phyloP scores from a whole-genome alignment of 768 basidiomycete genomes.

The Cyathus striatus region DNA sequence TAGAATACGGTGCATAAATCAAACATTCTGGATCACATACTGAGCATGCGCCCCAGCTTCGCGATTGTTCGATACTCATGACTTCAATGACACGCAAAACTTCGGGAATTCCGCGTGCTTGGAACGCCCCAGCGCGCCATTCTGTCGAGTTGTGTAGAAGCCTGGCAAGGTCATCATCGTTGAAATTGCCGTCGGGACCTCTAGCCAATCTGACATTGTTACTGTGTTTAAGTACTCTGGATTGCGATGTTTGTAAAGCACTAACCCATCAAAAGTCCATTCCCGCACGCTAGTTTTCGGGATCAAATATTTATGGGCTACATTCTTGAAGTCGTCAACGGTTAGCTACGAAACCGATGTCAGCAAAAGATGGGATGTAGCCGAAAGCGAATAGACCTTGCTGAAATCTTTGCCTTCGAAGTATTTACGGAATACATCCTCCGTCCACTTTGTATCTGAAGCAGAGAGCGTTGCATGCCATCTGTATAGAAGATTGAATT shows the following conservation, averaged over 20 bases:
- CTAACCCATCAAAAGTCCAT: slow-evolving; percentile 55
- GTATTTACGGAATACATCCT: slow-evolving; percentile 34
- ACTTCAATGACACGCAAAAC: slow-evolving; percentile 65
- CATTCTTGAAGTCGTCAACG: slow-evolving; percentile 29
- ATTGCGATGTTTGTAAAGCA: neutral
- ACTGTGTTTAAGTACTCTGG: neutral
- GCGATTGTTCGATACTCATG: slow-evolving; percentile 60
- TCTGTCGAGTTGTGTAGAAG: slow-evolving; percentile 62
- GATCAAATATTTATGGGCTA: slow-evolving; percentile 21
- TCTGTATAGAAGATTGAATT: slow-evolving; percentile 62
- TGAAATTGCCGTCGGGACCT: slow-evolving; percentile 48
- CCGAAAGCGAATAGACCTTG: slow-evolving; percentile 1
- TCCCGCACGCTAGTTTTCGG: slow-evolving; percentile 29
- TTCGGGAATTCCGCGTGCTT: slow-evolving; percentile 65
- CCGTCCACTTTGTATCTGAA: slow-evolving; percentile 52
- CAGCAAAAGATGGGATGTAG: neutral
- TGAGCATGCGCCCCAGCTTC: slow-evolving; percentile 70
- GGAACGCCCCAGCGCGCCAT: slow-evolving; percentile 54
- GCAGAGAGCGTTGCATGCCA: slow-evolving; percentile 65
- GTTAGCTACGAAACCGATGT: slow-evolving; percentile 14
- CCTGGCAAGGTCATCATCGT: slow-evolving; percentile 57
- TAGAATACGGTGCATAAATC: neutral
- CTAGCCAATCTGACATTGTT: slow-evolving; percentile 37
- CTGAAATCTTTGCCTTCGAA: slow-evolving; percentile 36
- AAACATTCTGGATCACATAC: neutral